Base-by-base conservation (phyloP, 768 basidiomycete genomes). In the Agrocybe praecox region DNA sequence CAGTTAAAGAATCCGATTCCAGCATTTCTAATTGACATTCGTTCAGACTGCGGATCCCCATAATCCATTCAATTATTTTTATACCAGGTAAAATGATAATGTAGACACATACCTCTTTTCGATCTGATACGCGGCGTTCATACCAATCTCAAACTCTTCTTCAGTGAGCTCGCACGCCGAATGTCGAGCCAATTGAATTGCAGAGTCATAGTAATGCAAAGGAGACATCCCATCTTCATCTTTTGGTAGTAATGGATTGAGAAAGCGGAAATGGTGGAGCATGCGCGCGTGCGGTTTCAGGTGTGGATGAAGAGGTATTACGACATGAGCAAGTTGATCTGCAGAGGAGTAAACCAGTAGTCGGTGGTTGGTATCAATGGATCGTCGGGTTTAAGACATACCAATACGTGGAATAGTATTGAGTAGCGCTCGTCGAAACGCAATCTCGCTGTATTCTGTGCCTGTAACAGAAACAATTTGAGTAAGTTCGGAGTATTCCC, bases 261-360 rank as follows among this genome's bases (percentile, higher is more conserved):
- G 80, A 72, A 88, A 90, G 43, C 90, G 86, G 65, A 92, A 89
- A 67, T 92, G 90, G 68, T 90, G 85, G 47, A 88, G 76, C 87
- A 92, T 87, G 60, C 90, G 86, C 4, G 80, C 79, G 67, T 90
- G 86, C 2, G 90, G 89, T 61, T 87, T 87, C 63, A 89, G 69
- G 17, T 73, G 64, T 12, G 90, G 92, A 52, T 89, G 83, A 34
- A 83, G 81, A 24, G 91, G 91, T 58, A 93, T 89, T 40, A 92
- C 80, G 47, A 81, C 68, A 61, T 86, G 90, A 24, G 90, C 88
- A 46, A 89, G 78, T 10, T 73, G 73, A 69, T 94, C 91, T 92
- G 46, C 18, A 57, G 12, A 45, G 34, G 26, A 48, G 44, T 32
- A 17, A 12, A 32, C 18, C 5, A 23, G 52, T 4, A n/a, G 18